Evolutionary conservation across 345 rosid genomes (phyloP), one percentile per base, ranked within the genome.

Genomic region (Hypericum perforatum): DNA sequence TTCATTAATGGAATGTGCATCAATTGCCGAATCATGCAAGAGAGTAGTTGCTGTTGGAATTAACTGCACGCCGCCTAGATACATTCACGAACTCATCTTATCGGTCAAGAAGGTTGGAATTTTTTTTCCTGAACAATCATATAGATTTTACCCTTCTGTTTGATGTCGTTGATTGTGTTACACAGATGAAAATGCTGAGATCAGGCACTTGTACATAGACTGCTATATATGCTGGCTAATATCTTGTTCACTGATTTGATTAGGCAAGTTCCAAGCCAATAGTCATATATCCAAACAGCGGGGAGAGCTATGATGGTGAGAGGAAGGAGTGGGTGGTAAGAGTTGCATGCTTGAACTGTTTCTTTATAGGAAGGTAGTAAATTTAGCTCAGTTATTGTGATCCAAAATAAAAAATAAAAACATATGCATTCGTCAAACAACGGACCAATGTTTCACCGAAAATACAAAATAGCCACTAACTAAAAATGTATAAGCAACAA

Each of bases 11-110:
- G 85, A 82, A 22, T 85, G 95, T 66, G 68, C 65, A 32, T 59
- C 79, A 59, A 68, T 85, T 53, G 85, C 85, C 39, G 85, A 85
- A 56, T 56, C 75, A 32, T 82, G 83, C 74, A 74, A 72, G 58
- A 72, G 63, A 66, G 89, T 82, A 16, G 78, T 78, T 61, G 81
- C 89, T 9, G 82, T 85, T 37, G 95, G 95, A 62, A 82, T 85
- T 67, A 85, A 85, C 70, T 85, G 95, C 75, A 80, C 95, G 1
- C 90, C 90, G 51, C 90, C 95, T 64, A 76, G 90, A 62, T 82
- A 75, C 66, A 86, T 80, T n/a, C 76, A 77, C 57, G 83, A 61
- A 6, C 72, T 80, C 52, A 78, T 85, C 49, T 37, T 51, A 54
- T 73, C 78, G 11, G 68, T 75, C 7, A 70, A 70, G 60, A 78